These are phyloP conservation scores for Phytomonas sp. DNA, from an alignment of 208 protist species.

Conservation along the genomic window DNA sequence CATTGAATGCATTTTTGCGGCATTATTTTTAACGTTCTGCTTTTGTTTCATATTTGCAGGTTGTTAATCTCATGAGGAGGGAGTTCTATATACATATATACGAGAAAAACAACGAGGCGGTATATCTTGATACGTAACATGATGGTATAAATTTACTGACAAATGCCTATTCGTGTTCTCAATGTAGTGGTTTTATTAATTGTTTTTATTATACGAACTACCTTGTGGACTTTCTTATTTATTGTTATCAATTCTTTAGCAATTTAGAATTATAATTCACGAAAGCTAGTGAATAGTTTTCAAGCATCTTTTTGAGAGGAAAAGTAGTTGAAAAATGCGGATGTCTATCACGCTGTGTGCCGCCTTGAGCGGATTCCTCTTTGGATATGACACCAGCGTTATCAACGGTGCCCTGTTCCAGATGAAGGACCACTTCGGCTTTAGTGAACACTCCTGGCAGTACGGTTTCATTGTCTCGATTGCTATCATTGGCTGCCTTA, in stretches of 20 bases:
- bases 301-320: not conserved
- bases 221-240: conserved; percentile 1
- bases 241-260: not conserved
- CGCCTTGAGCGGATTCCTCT: conserved; percentile 86
- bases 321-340: conserved; percentile 21
- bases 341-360: conserved; percentile 68
- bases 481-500: conserved; percentile 72
- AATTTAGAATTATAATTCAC: conserved; percentile 4
- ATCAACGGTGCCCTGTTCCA: conserved; percentile 89
- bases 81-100: not conserved
- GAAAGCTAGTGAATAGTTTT: not conserved
- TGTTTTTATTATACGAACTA: not conserved
- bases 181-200: not conserved
- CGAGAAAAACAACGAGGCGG: not conserved
- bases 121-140: not conserved
- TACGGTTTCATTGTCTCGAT: conserved; percentile 82
- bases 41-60: not conserved
- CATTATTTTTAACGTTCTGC: not conserved
- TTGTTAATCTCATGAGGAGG: not conserved
- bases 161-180: not conserved
- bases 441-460: conserved; percentile 67
- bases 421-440: conserved; percentile 88
- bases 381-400: conserved; percentile 91
- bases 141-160: not conserved
- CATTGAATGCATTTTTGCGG: not conserved